Evolutionary conservation across 179 eudicot species (phyloP), one percentile per base, ranked within the genome.

Genomic region (Beta corolliflora): DNA sequence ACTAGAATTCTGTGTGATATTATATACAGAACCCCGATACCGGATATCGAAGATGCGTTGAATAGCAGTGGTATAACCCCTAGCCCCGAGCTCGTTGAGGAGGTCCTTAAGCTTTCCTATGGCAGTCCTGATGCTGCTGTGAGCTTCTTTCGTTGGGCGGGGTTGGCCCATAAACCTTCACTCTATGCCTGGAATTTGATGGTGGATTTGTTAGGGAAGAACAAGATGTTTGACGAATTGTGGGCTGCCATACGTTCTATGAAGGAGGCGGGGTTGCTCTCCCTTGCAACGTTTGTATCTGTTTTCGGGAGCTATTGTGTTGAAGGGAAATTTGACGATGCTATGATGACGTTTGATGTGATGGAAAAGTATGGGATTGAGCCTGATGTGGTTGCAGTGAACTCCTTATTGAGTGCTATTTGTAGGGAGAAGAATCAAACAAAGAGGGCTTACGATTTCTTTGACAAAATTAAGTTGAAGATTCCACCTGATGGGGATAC

Each of bases 191-290:
- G 97, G 97, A 91, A 92, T 72, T 84, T 93, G 84, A 92, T 94
- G 91, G 92, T 94, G 46, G 98, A 94, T 90, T 84, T 94, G 87
- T 84, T 94, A 25, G 97, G 97, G 18, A 93, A 90, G 89, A 93
- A 91, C 72, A 58, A 84, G 73, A 74, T 91, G 85, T 93, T 92
- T 84, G 98, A 93, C 50, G 84, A 84, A 54, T 92, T 95, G 97
- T 95, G 97, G 98, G 97, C 91, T 21, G 97, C 96, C 0, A 86
- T 93, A 68, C 81, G 97, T 70, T 87, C 96, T 13, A 93, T 95
- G 97, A 95, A 88, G 92, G 80, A 87, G 36, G 94, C 90, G 71
- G 88, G 87, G 65, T 45, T 89, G 68, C 82, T 92, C 41, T 83
- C 96, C 0, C 41, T 85, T 71, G 81, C 89, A 0, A 89, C 98